Percentiles rank a stretch among this genome's conserved stretches.
Conservation (phyloP, 2,329 filamentous ascomycete genomes). For the Colletotrichum lentis region DNA sequence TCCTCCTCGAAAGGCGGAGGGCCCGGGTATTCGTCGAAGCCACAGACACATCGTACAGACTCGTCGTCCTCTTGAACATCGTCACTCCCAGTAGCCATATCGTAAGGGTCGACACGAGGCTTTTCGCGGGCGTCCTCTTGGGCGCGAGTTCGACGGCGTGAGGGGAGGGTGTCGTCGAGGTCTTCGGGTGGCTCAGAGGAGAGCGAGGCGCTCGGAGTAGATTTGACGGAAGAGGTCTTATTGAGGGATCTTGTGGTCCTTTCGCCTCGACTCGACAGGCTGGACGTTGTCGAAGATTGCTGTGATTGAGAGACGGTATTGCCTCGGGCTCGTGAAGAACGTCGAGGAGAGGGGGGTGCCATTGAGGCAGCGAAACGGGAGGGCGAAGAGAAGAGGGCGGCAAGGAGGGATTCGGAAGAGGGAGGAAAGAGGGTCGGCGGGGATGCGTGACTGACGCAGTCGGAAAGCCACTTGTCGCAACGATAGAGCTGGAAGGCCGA, state of each 20-base stretch:
- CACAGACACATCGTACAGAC: conserved; percentile 94
- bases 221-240: conserved; percentile 79
- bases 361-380: conserved; percentile 52
- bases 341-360: conserved; percentile 76
- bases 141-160: conserved; percentile 80
- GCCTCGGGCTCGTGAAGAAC: conserved; percentile 88
- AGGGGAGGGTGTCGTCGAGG: conserved; percentile 72
- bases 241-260: conserved; percentile 75
- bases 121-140: conserved; percentile 68
- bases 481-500: conserved; percentile 39
- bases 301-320: conserved; percentile 78
- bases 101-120: conserved; percentile 53
- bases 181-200: conserved; percentile 76
- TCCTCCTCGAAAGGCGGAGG: conserved; percentile 71
- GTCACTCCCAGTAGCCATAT: conserved; percentile 70
- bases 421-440: conserved; percentile 44
- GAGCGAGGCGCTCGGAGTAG: conserved; percentile 75
- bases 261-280: conserved; percentile 78
- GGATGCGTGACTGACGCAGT: conserved; percentile 46
- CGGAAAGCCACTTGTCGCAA: conserved; percentile 46
- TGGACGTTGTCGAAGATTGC: conserved; percentile 80
- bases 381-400: conserved; percentile 24
- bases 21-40: conserved; percentile 92
- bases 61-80: conserved; percentile 89
- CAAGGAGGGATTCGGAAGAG: conserved; percentile 43